Evolutionary conservation across 2,329 filamentous ascomycete species (phyloP).

Genomic region (Tolypocladium tropicale): DNA sequence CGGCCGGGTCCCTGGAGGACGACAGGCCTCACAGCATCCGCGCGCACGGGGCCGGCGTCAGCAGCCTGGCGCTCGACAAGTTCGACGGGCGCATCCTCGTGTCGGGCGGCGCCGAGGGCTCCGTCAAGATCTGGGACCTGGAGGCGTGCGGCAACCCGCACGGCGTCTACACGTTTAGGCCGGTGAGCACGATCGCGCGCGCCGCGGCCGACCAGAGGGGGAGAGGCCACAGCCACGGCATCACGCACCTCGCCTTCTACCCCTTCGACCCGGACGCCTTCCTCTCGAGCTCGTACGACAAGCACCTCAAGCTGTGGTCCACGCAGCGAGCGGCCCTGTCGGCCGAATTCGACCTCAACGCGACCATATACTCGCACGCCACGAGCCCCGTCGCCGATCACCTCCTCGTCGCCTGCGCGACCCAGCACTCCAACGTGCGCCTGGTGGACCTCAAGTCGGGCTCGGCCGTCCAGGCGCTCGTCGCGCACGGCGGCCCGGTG

Average conservation of each 20-base stretch:
- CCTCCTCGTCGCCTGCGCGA: conserved; percentile 78
- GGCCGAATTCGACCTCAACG: conserved; percentile 57
- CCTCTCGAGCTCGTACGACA: conserved; percentile 68
- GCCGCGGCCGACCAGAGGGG: conserved; percentile 19
- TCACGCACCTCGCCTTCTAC: conserved; percentile 70
- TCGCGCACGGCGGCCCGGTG: conserved; percentile 58
- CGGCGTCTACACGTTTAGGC: conserved; percentile 38
- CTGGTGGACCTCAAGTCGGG: conserved; percentile 81
- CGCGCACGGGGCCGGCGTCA: conserved; percentile 73
- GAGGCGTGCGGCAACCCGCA: conserved; percentile 44
- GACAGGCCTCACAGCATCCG: conserved; percentile 29
- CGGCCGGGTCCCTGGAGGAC: conserved; percentile 10
- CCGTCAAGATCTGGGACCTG: conserved; percentile 80
- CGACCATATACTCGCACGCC: conserved; percentile 66
- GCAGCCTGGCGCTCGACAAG: conserved; percentile 67
- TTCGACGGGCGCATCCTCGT: conserved; percentile 70
- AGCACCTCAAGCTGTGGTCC: conserved; percentile 65
- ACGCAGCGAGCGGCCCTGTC: conserved; percentile 51
- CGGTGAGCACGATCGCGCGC: conserved; percentile 40
- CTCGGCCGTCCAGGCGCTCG: conserved; percentile 57
- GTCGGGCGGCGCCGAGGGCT: conserved; percentile 78
- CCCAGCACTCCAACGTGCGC: conserved; percentile 73
- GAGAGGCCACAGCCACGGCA: conserved; percentile 52
- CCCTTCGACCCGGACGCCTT: conserved; percentile 69
- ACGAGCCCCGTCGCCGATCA: conserved; percentile 63